These are phyloP conservation scores for Schizothecium vesticola DNA, from an alignment of 495 filamentous ascomycete genomes.

Conservation along the genomic window DNA sequence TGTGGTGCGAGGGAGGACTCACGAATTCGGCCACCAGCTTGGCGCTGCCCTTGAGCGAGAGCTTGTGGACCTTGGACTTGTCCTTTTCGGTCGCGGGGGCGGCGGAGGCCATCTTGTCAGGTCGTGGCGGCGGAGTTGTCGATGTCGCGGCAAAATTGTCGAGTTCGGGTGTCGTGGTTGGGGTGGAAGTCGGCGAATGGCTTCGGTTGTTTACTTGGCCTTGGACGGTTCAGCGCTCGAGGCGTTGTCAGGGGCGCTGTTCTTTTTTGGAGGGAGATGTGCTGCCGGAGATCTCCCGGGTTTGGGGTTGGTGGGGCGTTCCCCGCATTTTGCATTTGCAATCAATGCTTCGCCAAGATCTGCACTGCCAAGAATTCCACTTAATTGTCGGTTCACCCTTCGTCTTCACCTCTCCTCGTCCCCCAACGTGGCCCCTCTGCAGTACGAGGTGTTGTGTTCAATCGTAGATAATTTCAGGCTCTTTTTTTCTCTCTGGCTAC, in stretches of 20 bases:
- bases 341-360: background rate
- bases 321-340: background rate
- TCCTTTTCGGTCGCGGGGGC: slow-evolving; percentile 51
- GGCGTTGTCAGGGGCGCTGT: slow-evolving; percentile 23
- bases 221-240: slow-evolving; percentile 5
- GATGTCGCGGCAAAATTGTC: background rate
- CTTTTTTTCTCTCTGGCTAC: background rate
- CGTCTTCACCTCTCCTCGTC: too few species aligned
- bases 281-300: slow-evolving; percentile 6
- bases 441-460: too few species aligned
- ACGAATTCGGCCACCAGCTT: slow-evolving; percentile 95
- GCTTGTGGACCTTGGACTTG: slow-evolving; percentile 88
- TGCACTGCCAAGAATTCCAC: background rate
- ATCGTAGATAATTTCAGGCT: too few species aligned
- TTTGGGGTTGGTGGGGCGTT: background rate
- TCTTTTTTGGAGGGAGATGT: slow-evolving; percentile 11
- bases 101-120: slow-evolving; percentile 17
- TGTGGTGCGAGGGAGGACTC: slow-evolving; percentile 29
- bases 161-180: background rate
- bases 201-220: slow-evolving; percentile 11
- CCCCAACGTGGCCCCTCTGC: too few species aligned
- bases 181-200: background rate
- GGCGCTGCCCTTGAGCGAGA: slow-evolving; percentile 88
- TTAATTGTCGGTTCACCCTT: too few species aligned
- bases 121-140: background rate